These are phyloP conservation scores for Crocinoboletus sp. DNA, from an alignment of 1,284 basidiomycete genomes.

Conservation along the genomic window DNA sequence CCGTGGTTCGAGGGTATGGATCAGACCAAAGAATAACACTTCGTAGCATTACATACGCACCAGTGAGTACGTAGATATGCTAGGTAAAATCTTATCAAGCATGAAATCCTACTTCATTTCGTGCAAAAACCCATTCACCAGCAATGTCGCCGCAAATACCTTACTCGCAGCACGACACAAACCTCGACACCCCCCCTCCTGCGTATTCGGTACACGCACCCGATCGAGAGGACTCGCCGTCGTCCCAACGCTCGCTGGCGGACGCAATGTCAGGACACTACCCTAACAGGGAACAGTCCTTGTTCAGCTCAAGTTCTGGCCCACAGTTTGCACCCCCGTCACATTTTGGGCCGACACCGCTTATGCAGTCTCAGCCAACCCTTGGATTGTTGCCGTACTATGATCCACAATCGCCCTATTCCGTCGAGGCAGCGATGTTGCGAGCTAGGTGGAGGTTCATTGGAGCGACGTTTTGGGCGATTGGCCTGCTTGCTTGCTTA, in stretches of 20 bases:
- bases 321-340: slow-evolving; percentile 20
- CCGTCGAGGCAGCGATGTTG: slow-evolving; percentile 40
- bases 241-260: slow-evolving; percentile 18
- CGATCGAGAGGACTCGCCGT: slow-evolving; percentile 11
- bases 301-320: slow-evolving; percentile 15
- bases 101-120: neutral
- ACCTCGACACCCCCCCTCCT: slow-evolving; percentile 30
- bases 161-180: slow-evolving; percentile 16
- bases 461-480: slow-evolving; percentile 38
- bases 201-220: slow-evolving; percentile 27
- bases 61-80: neutral
- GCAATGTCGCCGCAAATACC: slow-evolving; percentile 15
- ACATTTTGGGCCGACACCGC: slow-evolving; percentile 42
- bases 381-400: slow-evolving; percentile 41
- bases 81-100: neutral
- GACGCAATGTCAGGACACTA: slow-evolving; percentile 14
- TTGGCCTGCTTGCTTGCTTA: slow-evolving; percentile 33
- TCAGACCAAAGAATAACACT: neutral
- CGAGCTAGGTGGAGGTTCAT: slow-evolving; percentile 45
- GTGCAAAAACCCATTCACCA: neutral
- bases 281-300: slow-evolving; percentile 11
- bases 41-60: neutral
- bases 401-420: slow-evolving; percentile 42
- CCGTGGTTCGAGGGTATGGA: neutral
- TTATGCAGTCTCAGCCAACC: slow-evolving; percentile 29